Evolutionary conservation across 2,329 filamentous ascomycete species (phyloP).

Genomic region (Fusarium nematophilum): DNA sequence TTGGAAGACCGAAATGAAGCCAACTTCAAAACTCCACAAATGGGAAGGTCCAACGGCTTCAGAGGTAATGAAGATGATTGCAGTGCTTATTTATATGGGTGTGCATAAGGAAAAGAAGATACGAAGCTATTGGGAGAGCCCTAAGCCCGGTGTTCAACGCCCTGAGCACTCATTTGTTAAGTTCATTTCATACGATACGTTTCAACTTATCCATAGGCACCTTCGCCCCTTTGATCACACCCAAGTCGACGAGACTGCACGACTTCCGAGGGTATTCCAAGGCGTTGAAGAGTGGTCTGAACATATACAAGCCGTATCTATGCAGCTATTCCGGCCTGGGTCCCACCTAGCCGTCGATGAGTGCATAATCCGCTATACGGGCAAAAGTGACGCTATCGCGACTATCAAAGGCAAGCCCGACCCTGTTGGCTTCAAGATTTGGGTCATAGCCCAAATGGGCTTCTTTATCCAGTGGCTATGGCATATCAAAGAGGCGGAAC

Average conservation of each 20-base stretch:
- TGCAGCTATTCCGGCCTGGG: background rate
- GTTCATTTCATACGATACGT: background rate
- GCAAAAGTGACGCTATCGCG: background rate
- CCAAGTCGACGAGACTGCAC: background rate
- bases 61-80: background rate
- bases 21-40: background rate
- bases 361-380: slow-evolving; percentile 13
- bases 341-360: slow-evolving; percentile 11
- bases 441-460: slow-evolving; percentile 9
- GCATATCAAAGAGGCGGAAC: slow-evolving; percentile 6
- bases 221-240: background rate
- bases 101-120: background rate
- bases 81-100: background rate
- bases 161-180: background rate
- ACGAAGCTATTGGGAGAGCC: background rate
- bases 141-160: background rate
- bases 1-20: background rate
- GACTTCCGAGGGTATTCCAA: background rate
- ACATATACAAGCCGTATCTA: slow-evolving; percentile 7
- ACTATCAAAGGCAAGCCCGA: slow-evolving; percentile 4
- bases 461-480: slow-evolving; percentile 19
- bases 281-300: slow-evolving; percentile 12
- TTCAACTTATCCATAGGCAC: background rate
- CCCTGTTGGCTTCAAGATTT: slow-evolving; percentile 14
- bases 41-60: background rate